phyloP scores from a whole-genome alignment of 345 rosid species.

The Erysimum cheiranthoides region DNA sequence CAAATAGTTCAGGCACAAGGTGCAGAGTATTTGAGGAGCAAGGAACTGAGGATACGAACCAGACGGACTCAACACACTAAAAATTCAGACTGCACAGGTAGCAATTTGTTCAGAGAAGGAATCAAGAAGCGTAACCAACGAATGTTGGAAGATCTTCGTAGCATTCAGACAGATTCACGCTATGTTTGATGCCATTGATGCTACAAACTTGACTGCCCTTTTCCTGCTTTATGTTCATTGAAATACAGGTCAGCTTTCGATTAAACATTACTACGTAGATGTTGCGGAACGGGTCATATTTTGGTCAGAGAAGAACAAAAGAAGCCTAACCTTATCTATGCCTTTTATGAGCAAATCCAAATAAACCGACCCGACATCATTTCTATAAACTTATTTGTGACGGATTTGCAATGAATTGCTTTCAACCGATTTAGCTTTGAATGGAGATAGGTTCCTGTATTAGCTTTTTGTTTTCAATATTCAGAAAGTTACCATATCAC shows the following conservation, averaged over 20 bases:
- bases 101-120: slow-evolving; percentile 66
- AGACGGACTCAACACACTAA: slow-evolving; percentile 31
- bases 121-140: slow-evolving; percentile 66
- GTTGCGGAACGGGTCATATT: background rate
- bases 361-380: background rate
- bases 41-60: slow-evolving; percentile 47
- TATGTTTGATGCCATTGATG: slow-evolving; percentile 21
- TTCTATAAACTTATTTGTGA: background rate
- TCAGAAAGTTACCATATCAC: background rate
- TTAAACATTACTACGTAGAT: slow-evolving; percentile 1
- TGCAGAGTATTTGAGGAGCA: slow-evolving; percentile 66
- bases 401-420: background rate
- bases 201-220: background rate
- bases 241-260: slow-evolving; percentile 15
- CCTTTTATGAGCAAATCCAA: background rate
- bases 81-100: slow-evolving; percentile 48
- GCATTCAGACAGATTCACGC: slow-evolving; percentile 24
- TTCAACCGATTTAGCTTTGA: background rate
- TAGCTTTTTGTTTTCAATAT: background rate
- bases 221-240: slow-evolving; percentile 1
- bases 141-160: slow-evolving; percentile 49
- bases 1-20: slow-evolving; percentile 73
- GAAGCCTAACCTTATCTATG: slow-evolving; percentile 12
- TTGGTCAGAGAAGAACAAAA: background rate
- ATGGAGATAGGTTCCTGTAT: background rate